These are phyloP conservation scores for Barnettozyma californica DNA, from an alignment of 805 yeast genomes.

Conservation along the genomic window DNA sequence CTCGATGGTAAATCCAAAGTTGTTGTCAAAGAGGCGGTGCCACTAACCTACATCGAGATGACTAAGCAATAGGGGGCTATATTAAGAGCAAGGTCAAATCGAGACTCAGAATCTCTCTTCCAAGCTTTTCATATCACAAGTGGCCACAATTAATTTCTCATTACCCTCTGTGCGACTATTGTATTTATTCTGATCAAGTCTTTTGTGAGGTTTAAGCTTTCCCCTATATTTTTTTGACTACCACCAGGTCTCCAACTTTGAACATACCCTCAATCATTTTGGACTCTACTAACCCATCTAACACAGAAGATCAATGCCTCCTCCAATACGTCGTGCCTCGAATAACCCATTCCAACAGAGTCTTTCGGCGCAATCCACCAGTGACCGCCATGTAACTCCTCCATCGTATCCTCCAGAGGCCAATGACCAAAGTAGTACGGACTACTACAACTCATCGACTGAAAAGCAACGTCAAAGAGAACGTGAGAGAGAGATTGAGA, in stretches of 20 bases:
- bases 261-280: not conserved
- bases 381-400: slow-evolving; percentile 10
- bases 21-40: not conserved
- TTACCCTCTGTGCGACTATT: not conserved
- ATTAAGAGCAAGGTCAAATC: not conserved
- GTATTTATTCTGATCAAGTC: not conserved
- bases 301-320: slow-evolving; percentile 16
- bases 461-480: slow-evolving; percentile 15
- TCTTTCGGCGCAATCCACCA: slow-evolving; percentile 34
- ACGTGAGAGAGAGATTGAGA: slow-evolving; percentile 17
- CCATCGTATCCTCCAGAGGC: slow-evolving; percentile 29
- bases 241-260: not conserved
- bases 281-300: slow-evolving; percentile 10
- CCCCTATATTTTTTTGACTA: not conserved
- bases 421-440: slow-evolving; percentile 24
- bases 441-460: slow-evolving; percentile 26
- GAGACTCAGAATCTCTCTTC: not conserved
- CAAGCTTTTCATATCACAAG: not conserved
- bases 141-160: not conserved
- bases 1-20: too few species aligned
- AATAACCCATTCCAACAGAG: slow-evolving; percentile 54
- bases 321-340: slow-evolving; percentile 23
- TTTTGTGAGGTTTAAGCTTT: not conserved
- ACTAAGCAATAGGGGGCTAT: not conserved
- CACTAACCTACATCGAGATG: not conserved